Base-by-base conservation (phyloP, 2,329 filamentous ascomycete species). In the Calonectria honghensis region DNA sequence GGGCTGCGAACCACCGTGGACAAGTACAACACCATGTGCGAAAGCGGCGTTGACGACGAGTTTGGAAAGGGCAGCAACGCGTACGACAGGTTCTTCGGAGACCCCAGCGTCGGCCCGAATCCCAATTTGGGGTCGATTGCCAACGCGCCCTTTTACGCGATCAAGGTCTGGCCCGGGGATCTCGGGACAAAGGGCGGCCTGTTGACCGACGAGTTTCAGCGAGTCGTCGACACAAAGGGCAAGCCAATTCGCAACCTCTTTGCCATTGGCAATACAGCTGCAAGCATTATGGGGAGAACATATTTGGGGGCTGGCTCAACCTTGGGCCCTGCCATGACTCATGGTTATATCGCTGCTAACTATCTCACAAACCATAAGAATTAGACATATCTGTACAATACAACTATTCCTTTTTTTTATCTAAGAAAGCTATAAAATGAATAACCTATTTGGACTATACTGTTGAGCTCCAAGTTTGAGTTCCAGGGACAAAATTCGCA, bases 261-360 rank as follows among this genome's bases (percentile, higher is more conserved):
- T 37, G 57, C 57, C 9, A 59, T 54, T 18, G 70, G 70, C n/a
- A 72, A 72, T n/a, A 72, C 70, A 31, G 61, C 70, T 5, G 70
- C 70, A 13, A 72, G 70, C 37, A 72, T 72, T 6, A 72, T 72
- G 70, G 70, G 70, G 27, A 37, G 70, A 18, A 59, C 29, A 18
- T 72, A 72, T 45, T 54, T 67, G 48, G 70, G 70, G 35, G 70
- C 70, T 18, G 70, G 70, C n/a, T 67, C 70, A 24, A 72, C 70
- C 24, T 31, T 67, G 10, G 70, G 70, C 16, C 70, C 70, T 20
- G 70, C 70, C 6, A 72, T 72, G 70, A 72, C 63, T 1, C 70
- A 72, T 63, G 70, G 70, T 9, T 72, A 67, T 7, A 54, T 63
- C 18, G 57, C 57, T 27, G 57, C 57, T 1, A 24, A 63, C 24